Base-by-base conservation (phyloP, 352 stramenopile species). In the Globisporangium megalacanthum region DNA sequence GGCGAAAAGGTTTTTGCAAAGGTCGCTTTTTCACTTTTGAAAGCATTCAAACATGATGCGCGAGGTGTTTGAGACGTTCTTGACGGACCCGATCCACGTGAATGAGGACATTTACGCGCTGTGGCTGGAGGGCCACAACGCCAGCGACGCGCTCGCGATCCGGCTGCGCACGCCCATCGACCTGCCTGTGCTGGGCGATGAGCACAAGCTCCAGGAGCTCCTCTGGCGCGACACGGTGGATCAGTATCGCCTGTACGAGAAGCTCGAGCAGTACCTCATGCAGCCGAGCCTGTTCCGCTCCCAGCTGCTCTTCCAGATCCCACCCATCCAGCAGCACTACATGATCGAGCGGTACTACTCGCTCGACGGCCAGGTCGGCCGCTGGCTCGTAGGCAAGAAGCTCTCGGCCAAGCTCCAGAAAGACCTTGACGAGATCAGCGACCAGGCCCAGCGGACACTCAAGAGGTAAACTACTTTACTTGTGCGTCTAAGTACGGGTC, bases 271-370 rank as follows among this genome's bases (percentile, higher is more conserved):
- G 55, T 90, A 90, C 44, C 65, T 93, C 22, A 79, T 84, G 64
- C 81, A 92, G 58, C 85, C 85, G 45, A 86, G 69, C 48, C 73
- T 94, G 11, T 84, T 94, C 31, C 73, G 77, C 33, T 89, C 81
- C 42, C 85, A 94, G 54, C 62, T 93, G 13, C 66, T 94, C 13
- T 89, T 91, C 61, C 85, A 94, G 68, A 86, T 94, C 52, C 80
- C 80, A 6, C 81, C 81, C 14, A 62, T 73, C 1, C 77, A 92
- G 53, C 79, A 94, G 62, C 73, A 86, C 56, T 88, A 88, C 57
- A 91, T 94, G 78, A 68, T 91, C 22, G 75, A 90, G 55, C 77
- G 75, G 29, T 94, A 94, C 66, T 91, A 92, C 69, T 69, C 74
- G 49, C 73, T 89, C 52, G 79, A 94, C 52, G 70, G 70, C 44